Percentiles rank a stretch among this genome's conserved stretches.
Evolutionary conservation across 768 basidiomycete species (phyloP).

Genomic region (Kwoniella shandongensis): DNA sequence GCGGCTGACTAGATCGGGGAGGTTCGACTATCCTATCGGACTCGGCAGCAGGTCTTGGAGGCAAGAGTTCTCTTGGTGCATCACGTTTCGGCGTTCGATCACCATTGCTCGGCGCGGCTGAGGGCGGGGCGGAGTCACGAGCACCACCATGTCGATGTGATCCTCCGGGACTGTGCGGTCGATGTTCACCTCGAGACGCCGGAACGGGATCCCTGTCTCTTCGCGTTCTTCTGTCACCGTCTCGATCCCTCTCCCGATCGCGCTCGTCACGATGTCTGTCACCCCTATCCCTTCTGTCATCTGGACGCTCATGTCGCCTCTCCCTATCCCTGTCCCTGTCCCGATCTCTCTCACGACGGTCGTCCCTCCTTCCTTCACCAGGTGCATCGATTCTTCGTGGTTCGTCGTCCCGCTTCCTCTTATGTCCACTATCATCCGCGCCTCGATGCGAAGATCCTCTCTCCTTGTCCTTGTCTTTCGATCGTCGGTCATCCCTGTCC

Average conservation of each 20-base stretch:
- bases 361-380: constrained; percentile 7
- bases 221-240: constrained; percentile 27
- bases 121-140: neutral
- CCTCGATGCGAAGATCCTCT: constrained; percentile 3
- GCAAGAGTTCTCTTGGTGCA: constrained; percentile 23
- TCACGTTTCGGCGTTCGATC: constrained; percentile 40
- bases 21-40: constrained; percentile 38
- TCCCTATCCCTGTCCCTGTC: constrained; percentile 12
- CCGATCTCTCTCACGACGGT: constrained; percentile 18
- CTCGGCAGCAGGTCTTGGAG: constrained; percentile 5
- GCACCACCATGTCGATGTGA: neutral
- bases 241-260: constrained; percentile 55
- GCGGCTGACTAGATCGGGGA: constrained; percentile 28
- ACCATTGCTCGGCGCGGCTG: constrained; percentile 8
- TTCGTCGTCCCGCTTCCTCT: constrained; percentile 33
- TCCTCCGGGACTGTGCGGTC: neutral
- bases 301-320: constrained; percentile 9
- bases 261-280: constrained; percentile 40
- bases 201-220: constrained; percentile 11
- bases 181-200: constrained; percentile 3
- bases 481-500: constrained; percentile 23
- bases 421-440: constrained; percentile 14
- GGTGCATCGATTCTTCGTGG: constrained; percentile 28
- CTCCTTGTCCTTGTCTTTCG: constrained; percentile 16
- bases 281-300: constrained; percentile 14